Conservation (phyloP, 495 filamentous ascomycete species). For the Tuber magnatum region DNA sequence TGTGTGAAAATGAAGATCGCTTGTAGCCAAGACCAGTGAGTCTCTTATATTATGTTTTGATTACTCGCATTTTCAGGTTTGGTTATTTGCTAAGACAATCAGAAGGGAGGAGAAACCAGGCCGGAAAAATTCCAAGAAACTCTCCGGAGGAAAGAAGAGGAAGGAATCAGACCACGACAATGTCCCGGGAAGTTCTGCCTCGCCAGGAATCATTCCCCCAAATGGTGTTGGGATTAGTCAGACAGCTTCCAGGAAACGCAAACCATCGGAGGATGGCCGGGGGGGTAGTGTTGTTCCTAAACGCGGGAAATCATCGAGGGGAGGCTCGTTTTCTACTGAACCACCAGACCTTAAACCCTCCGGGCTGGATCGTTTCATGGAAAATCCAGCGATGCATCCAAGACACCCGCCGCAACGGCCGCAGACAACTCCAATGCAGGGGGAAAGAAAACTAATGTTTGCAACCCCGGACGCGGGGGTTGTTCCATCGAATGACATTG, state of each 20-base stretch:
- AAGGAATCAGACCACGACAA: conserved; percentile 32
- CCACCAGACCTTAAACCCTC: conserved; percentile 18
- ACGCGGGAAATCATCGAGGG: conserved; percentile 36
- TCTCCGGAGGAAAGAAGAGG: conserved; percentile 36
- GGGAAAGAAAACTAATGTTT: conserved; percentile 22
- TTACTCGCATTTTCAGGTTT: conserved; percentile 13
- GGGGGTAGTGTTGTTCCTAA: conserved; percentile 20
- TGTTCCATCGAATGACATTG: conserved; percentile 12
- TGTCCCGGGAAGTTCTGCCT: conserved; percentile 26
- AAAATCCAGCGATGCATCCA: conserved; percentile 16
- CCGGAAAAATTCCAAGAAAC: conserved; percentile 33
- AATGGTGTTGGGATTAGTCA: conserved; percentile 11
- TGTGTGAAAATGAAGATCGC: conserved; percentile 37
- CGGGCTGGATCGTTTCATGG: conserved; percentile 17
- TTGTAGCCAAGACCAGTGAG: conserved; percentile 39
- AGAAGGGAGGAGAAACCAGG: conserved; percentile 35
- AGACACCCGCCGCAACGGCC: conserved; percentile 19
- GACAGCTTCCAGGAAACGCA: conserved; percentile 31
- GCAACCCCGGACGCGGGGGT: conserved; percentile 14
- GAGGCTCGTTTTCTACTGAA: conserved; percentile 32
- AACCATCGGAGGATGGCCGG: conserved; percentile 30
- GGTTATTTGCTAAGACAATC: conserved; percentile 7
- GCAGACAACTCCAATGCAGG: conserved; percentile 22
- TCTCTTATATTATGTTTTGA: conserved; percentile 7
- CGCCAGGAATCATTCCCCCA: conserved; percentile 21